phyloP scores from a whole-genome alignment of 2,329 filamentous ascomycete genomes.

The Pseudopithomyces chartarum region DNA sequence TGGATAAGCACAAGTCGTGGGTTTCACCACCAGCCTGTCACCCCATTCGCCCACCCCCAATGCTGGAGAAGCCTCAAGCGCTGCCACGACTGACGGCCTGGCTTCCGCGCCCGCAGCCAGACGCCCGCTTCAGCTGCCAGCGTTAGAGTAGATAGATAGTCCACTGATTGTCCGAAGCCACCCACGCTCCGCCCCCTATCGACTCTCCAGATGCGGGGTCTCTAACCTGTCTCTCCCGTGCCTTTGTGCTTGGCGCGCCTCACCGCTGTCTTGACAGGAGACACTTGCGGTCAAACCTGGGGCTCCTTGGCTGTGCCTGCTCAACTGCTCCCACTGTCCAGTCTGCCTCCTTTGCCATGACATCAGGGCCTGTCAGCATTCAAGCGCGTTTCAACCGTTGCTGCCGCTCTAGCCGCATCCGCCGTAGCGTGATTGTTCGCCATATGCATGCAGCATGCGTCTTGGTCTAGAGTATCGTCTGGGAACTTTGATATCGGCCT shows the following conservation, averaged over 20 bases:
- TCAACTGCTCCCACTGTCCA: neutral
- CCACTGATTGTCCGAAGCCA: slow-evolving; percentile 3
- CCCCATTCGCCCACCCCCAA: neutral
- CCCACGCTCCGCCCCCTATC: slow-evolving; percentile 6
- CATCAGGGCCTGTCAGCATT: neutral
- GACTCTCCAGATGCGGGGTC: slow-evolving; percentile 3
- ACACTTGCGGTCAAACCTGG: neutral
- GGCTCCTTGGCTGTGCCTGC: neutral
- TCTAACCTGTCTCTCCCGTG: neutral
- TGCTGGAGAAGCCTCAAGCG: neutral
- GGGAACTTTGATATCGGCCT: neutral
- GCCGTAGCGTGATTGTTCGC: neutral
- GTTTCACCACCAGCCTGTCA: slow-evolving; percentile 1
- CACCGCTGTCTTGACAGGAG: neutral
- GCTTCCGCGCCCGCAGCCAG: neutral
- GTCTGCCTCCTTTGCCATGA: neutral
- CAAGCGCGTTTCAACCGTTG: slow-evolving; percentile 3
- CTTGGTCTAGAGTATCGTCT: neutral
- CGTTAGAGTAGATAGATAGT: too few species aligned
- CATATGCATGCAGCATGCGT: neutral
- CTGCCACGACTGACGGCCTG: neutral
- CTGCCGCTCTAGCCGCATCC: neutral
- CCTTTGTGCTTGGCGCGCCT: slow-evolving; percentile 3
- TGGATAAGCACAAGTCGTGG: neutral
- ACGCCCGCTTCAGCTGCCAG: slow-evolving; percentile 1